These are phyloP conservation scores for Anthracocystis setariae DNA, from an alignment of 1,284 basidiomycete species.

Conservation along the genomic window DNA sequence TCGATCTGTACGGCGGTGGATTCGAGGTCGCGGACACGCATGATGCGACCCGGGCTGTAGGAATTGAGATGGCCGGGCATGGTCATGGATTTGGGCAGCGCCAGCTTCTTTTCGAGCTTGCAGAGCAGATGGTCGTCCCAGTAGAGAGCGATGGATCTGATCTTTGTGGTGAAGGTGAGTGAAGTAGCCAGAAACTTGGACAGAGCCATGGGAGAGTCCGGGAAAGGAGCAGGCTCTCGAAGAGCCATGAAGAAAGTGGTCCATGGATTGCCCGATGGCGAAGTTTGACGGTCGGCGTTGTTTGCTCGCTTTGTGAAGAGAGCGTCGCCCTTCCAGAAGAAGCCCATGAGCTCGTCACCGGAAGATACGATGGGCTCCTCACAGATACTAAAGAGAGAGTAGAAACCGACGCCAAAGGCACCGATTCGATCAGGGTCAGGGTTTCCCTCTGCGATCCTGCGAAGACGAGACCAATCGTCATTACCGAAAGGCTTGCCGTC, in stretches of 20 bases:
- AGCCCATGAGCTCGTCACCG: slow-evolving; percentile 85
- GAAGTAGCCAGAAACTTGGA: slow-evolving; percentile 89
- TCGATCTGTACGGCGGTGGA: slow-evolving; percentile 81
- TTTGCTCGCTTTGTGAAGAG: slow-evolving; percentile 61
- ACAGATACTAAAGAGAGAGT: slow-evolving; percentile 70
- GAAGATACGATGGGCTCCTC: slow-evolving; percentile 93
- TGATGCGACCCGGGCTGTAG: slow-evolving; percentile 72
- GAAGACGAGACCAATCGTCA: slow-evolving; percentile 66
- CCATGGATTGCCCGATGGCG: slow-evolving; percentile 72
- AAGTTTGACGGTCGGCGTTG: slow-evolving; percentile 36
- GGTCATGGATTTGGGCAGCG: slow-evolving; percentile 73
- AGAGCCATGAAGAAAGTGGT: slow-evolving; percentile 91
- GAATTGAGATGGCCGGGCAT: slow-evolving; percentile 72
- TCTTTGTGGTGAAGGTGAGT: slow-evolving; percentile 89
- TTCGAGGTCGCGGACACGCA: slow-evolving; percentile 77
- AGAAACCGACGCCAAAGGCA: slow-evolving; percentile 71
- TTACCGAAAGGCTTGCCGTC: slow-evolving; percentile 73
- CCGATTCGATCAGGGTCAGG: slow-evolving; percentile 72
- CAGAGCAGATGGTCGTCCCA: slow-evolving; percentile 80
- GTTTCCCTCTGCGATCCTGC: slow-evolving; percentile 70
- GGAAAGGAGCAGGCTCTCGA: slow-evolving; percentile 83
- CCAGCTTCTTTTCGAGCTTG: slow-evolving; percentile 77
- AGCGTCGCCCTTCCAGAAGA: slow-evolving; percentile 82
- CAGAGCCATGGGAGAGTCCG: slow-evolving; percentile 81
- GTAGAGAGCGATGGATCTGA: slow-evolving; percentile 75